phyloP scores from a whole-genome alignment of 192 early-diverging fungal genomes.

The Backusella circina region DNA sequence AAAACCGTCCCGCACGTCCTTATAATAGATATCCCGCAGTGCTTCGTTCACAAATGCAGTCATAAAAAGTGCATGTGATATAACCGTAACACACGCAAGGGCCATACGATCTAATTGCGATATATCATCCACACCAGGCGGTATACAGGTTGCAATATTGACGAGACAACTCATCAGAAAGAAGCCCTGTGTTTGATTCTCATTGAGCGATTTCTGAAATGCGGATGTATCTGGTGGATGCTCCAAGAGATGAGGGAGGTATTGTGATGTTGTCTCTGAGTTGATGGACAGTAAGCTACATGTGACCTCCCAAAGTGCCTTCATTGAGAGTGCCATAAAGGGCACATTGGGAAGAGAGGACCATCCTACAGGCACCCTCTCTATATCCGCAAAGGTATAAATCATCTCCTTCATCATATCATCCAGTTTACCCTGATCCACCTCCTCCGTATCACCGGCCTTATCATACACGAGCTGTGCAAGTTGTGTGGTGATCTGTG shows the following conservation, averaged over 20 bases:
- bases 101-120: not conserved
- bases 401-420: not conserved
- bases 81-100: constrained; percentile 19
- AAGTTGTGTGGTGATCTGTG: constrained; percentile 36
- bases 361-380: not conserved
- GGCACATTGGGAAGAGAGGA: constrained; percentile 27
- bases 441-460: not conserved
- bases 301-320: constrained; percentile 20
- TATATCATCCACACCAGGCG: constrained; percentile 7
- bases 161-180: constrained; percentile 43
- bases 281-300: not conserved
- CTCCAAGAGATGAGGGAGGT: not conserved
- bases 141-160: constrained; percentile 33
- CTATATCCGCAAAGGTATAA: constrained; percentile 4
- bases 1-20: constrained; percentile 40
- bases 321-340: constrained; percentile 19
- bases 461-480: constrained; percentile 19
- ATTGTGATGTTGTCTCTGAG: not conserved
- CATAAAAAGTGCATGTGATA: constrained; percentile 37
- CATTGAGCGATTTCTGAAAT: not conserved
- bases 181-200: constrained; percentile 37
- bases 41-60: constrained; percentile 38
- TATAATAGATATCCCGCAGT: constrained; percentile 36
- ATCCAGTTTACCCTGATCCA: constrained; percentile 10
- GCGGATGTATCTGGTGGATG: not conserved